A percentile compares a stretch with the other conserved stretches of the same genome.
These are phyloP conservation scores for Seiridium unicorne DNA, from an alignment of 2,329 filamentous ascomycete genomes.

Conservation along the genomic window DNA sequence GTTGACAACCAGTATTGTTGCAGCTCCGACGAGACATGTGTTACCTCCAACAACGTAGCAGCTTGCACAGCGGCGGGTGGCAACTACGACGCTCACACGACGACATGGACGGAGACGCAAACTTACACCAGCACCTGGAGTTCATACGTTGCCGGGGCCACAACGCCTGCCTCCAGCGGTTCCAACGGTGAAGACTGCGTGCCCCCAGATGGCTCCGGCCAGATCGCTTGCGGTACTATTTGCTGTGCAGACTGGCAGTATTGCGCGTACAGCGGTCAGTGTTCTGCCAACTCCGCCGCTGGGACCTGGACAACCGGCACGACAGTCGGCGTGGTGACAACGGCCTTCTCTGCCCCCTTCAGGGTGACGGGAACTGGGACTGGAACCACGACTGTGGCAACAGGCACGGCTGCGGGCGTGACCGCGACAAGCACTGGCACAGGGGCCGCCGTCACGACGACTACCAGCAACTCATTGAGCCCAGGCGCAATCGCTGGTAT, in stretches of 20 bases:
- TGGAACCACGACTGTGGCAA: conserved; percentile 48
- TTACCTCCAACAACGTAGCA: conserved; percentile 48
- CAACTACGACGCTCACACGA: conserved; percentile 42
- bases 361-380: conserved; percentile 52
- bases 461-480: conserved; percentile 50
- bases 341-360: conserved; percentile 46
- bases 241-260: conserved; percentile 72
- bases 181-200: conserved; percentile 44
- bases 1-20: conserved; percentile 56
- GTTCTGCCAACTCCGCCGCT: conserved; percentile 51
- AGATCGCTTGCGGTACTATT: conserved; percentile 64
- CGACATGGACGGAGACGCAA: conserved; percentile 60
- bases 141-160: conserved; percentile 45
- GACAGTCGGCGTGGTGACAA: conserved; percentile 46
- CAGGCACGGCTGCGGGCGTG: conserved; percentile 44
- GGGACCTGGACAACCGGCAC: conserved; percentile 36
- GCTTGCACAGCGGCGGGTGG: conserved; percentile 40
- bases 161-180: conserved; percentile 34
- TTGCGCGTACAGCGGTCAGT: conserved; percentile 60
- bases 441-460: conserved; percentile 44
- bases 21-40: conserved; percentile 45
- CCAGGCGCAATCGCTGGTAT: conserved; percentile 78
- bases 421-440: conserved; percentile 52
- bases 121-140: conserved; percentile 60
- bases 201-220: conserved; percentile 44